Evolutionary conservation across 2,329 filamentous ascomycete genomes (phyloP), one percentile per base, ranked within the genome.

Genomic region (Cladobotryum protrusum): DNA sequence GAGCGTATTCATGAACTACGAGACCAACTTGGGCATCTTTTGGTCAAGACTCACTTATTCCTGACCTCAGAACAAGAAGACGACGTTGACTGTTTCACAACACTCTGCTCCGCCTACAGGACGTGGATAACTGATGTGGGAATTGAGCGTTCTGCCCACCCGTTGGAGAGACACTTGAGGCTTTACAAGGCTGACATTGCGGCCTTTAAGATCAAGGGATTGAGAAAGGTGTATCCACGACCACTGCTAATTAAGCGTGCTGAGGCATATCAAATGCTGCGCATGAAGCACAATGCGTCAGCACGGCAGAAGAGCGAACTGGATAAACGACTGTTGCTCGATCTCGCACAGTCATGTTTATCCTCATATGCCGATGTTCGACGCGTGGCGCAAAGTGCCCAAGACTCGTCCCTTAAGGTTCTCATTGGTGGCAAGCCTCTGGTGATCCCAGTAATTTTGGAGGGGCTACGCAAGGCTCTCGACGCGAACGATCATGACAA

Each of bases 111-210:
- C 18, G 89, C 92, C 1, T 99, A 96, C 66, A 80, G 89, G 40
- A 93, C 89, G 8, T 99, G 91, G 90, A 97, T 99, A 61, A 90
- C 95, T 1, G 93, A 99, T 61, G 91, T 99, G 37, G 93, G 95
- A 15, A 95, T 96, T 53, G 93, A 99, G 69, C 81, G 92, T 52
- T 96, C 92, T 15, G 92, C 93, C 0, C 93, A 96, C 65, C 88
- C 95, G 2, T 75, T 97, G 9, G 93, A 99, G 65, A 80, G 93
- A 17, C 85, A 97, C 13, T 82, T 87, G 4, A 82, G 90, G 47
- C 78, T 99, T 1, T 86, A 96, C 63, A 84, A 85, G 59, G 85
- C 89, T 5, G 93, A 99, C 61, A 86, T 91, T 53, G 83, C 89
- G 19, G 87, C 92, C 0, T 99, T 96, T 75, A 96, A 96, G 69